These are phyloP conservation scores for Fusarium abutilonis DNA, from an alignment of 2,329 filamentous ascomycete species.

Conservation along the genomic window DNA sequence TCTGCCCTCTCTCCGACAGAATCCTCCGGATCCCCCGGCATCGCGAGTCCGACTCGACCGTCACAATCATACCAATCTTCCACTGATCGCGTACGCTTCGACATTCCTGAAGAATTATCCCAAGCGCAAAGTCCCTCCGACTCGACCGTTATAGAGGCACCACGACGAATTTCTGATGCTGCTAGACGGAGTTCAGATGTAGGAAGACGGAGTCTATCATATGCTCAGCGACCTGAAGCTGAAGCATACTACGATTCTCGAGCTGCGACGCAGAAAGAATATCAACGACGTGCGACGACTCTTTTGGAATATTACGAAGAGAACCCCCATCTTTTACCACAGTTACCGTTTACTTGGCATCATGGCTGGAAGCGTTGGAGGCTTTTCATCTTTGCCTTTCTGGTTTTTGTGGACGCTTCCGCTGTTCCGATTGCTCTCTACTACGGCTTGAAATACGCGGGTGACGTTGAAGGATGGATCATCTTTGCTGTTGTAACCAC, in stretches of 20 bases:
- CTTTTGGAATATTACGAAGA: constrained; percentile 54
- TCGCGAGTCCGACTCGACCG: constrained; percentile 25
- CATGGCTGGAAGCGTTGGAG: constrained; percentile 54
- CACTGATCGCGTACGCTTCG: constrained; percentile 33
- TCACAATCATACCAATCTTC: constrained; percentile 29
- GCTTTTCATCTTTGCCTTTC: constrained; percentile 59
- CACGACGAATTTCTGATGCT: constrained; percentile 39
- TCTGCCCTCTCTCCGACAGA: constrained; percentile 34
- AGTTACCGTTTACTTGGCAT: constrained; percentile 55
- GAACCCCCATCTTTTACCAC: constrained; percentile 52
- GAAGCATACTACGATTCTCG: constrained; percentile 55
- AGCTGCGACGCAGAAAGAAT: constrained; percentile 51
- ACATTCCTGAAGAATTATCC: constrained; percentile 19
- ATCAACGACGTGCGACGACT: constrained; percentile 49
- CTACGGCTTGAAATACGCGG: constrained; percentile 59
- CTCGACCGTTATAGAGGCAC: constrained; percentile 30
- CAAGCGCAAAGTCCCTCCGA: constrained; percentile 29
- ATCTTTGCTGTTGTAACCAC: constrained; percentile 64
- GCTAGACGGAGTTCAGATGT: constrained; percentile 41
- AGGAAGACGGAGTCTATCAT: constrained; percentile 50
- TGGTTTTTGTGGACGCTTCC: constrained; percentile 58
- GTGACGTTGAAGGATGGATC: constrained; percentile 52
- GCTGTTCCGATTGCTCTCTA: constrained; percentile 62
- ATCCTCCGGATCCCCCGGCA: constrained; percentile 10
- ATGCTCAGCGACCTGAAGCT: constrained; percentile 48